phyloP scores from a whole-genome alignment of 192 early-diverging fungal species.

The Entrophospora sp. region DNA sequence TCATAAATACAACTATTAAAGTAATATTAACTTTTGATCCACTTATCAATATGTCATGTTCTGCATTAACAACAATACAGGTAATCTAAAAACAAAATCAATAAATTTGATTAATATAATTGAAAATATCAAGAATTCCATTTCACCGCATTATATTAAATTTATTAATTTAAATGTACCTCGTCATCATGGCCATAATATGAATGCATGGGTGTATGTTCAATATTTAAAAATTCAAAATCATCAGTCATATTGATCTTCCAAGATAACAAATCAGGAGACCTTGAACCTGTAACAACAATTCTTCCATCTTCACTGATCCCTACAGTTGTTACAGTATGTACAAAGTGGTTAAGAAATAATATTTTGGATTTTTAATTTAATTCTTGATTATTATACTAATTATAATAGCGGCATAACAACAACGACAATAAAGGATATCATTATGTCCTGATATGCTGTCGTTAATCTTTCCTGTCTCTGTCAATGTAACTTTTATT shows the following conservation, averaged over 20 bases:
- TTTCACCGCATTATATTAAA: no score
- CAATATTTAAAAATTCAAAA: slow-evolving; percentile 16
- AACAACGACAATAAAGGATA: slow-evolving; percentile 5
- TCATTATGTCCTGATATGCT: slow-evolving; percentile 18
- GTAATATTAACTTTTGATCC: slow-evolving; percentile 16
- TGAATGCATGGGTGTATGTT: background rate
- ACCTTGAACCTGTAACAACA: slow-evolving; percentile 2
- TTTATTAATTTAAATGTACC: no score
- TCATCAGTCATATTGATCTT: slow-evolving; percentile 14
- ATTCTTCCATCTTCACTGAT: slow-evolving; percentile 19
- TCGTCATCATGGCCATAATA: slow-evolving; percentile 22
- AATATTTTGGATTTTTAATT: no score
- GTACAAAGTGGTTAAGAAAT: background rate
- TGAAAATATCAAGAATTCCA: background rate
- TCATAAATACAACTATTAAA: no score
- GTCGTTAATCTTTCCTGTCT: slow-evolving; percentile 15
- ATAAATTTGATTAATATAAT: no score
- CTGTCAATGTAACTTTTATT: slow-evolving; percentile 6
- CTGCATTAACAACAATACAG: slow-evolving; percentile 15
- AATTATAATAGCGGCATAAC: no score
- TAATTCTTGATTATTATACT: no score
- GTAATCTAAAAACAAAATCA: slow-evolving; percentile 6
- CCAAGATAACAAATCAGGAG: slow-evolving; percentile 16
- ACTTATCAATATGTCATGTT: slow-evolving; percentile 19
- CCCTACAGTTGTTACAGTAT: slow-evolving; percentile 9